Percentiles rank a stretch among this genome's conserved stretches.
phyloP scores from a whole-genome alignment of 768 basidiomycete species.

The Pleurotus ostreatus region DNA sequence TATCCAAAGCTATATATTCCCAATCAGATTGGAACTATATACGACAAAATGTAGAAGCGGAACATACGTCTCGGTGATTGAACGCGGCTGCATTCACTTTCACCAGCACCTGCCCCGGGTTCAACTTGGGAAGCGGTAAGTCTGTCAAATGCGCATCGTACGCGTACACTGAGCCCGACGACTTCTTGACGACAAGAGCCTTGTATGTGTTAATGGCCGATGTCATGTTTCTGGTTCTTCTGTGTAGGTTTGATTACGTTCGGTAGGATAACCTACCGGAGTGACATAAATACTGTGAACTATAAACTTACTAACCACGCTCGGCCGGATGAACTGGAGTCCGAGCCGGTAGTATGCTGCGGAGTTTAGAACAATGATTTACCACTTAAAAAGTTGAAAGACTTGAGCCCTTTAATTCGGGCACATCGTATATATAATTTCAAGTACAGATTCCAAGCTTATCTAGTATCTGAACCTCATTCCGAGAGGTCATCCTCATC shows the following conservation, averaged over 20 bases:
- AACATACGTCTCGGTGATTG: constrained; percentile 70
- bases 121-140: constrained; percentile 44
- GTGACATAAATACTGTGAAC: not conserved
- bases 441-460: not conserved
- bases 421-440: too few species aligned
- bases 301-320: too few species aligned
- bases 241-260: not conserved
- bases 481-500: constrained; percentile 18
- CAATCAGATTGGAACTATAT: too few species aligned
- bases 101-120: constrained; percentile 59
- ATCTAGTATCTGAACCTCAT: not conserved
- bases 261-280: not conserved
- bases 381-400: not conserved
- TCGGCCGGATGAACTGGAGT: not conserved
- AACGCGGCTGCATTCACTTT: constrained; percentile 67
- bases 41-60: not conserved
- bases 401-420: too few species aligned
- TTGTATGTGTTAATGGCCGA: not conserved
- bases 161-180: not conserved
- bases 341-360: not conserved
- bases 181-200: constrained; percentile 4
- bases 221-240: not conserved
- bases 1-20: constrained; percentile 60
- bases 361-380: not conserved
- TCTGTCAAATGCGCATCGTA: constrained; percentile 54